These are phyloP conservation scores for Mariannaea elegans DNA, from an alignment of 2,329 filamentous ascomycete species.

Conservation along the genomic window DNA sequence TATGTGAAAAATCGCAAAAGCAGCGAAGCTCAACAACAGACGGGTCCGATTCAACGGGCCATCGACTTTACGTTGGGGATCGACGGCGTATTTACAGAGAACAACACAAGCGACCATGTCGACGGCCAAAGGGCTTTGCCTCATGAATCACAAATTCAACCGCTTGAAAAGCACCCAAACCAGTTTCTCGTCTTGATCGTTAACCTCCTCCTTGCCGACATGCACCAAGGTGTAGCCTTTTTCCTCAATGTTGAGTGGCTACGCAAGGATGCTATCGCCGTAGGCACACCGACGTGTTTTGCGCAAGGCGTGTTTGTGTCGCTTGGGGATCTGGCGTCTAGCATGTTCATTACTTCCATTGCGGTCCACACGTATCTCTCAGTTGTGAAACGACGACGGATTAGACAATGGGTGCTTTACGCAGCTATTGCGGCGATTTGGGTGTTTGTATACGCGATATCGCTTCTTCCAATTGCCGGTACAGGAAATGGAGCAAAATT, in stretches of 20 bases:
- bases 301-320: conserved; percentile 76
- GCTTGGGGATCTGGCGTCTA: conserved; percentile 71
- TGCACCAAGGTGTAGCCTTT: conserved; percentile 72
- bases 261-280: conserved; percentile 59
- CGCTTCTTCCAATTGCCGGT: conserved; percentile 58
- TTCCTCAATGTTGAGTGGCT: conserved; percentile 70
- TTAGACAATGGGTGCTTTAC: conserved; percentile 62
- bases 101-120: background rate
- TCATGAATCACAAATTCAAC: conserved; percentile 26
- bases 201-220: conserved; percentile 74
- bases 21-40: conserved; percentile 12
- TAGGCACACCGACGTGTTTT: conserved; percentile 64
- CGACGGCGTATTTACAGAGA: conserved; percentile 45
- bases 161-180: conserved; percentile 57
- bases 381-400: conserved; percentile 64
- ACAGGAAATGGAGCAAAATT: conserved; percentile 52
- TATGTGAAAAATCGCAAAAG: conserved; percentile 28
- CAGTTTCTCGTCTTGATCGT: conserved; percentile 76
- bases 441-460: conserved; percentile 67
- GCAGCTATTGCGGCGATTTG: conserved; percentile 59
- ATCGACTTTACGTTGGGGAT: conserved; percentile 48
- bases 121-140: background rate
- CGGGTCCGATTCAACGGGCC: conserved; percentile 32
- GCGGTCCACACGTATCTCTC: conserved; percentile 73
- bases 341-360: conserved; percentile 72